phyloP scores from a whole-genome alignment of 2,329 filamentous ascomycete genomes.

The Fusarium cicatricum region DNA sequence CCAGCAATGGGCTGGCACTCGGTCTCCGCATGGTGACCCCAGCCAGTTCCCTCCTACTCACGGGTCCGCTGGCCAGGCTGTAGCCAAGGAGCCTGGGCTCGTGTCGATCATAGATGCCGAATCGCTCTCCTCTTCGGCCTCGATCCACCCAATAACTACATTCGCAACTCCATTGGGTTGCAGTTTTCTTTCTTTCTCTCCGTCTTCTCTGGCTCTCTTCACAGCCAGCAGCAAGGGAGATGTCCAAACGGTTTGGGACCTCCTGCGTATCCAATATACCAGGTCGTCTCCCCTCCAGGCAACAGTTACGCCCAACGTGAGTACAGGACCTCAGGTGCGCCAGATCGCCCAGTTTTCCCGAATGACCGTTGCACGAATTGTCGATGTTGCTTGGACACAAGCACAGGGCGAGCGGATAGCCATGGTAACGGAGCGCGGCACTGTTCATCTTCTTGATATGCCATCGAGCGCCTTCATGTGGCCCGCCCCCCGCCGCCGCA shows the following conservation, averaged over 20 bases:
- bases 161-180: constrained; percentile 78
- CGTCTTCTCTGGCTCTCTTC: constrained; percentile 76
- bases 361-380: constrained; percentile 88
- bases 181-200: constrained; percentile 82
- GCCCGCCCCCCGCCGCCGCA: constrained; percentile 74
- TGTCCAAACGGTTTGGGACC: constrained; percentile 81
- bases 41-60: constrained; percentile 79
- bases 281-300: constrained; percentile 68
- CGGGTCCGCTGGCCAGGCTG: constrained; percentile 64
- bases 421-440: constrained; percentile 93
- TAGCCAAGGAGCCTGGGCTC: constrained; percentile 73
- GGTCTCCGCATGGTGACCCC: constrained; percentile 56
- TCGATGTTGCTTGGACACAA: constrained; percentile 88
- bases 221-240: constrained; percentile 87
- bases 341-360: constrained; percentile 89
- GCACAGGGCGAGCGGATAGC: constrained; percentile 84
- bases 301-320: constrained; percentile 53
- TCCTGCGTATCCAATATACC: constrained; percentile 71
- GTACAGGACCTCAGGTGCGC: constrained; percentile 69
- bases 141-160: constrained; percentile 71
- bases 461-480: constrained; percentile 84
- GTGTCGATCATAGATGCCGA: constrained; percentile 80
- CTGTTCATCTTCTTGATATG: constrained; percentile 90
- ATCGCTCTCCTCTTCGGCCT: constrained; percentile 59
- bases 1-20: constrained; percentile 57